Evolutionary conservation across 2,329 filamentous ascomycete species (phyloP).

Genomic region (Fusarium tanahbumbuense): DNA sequence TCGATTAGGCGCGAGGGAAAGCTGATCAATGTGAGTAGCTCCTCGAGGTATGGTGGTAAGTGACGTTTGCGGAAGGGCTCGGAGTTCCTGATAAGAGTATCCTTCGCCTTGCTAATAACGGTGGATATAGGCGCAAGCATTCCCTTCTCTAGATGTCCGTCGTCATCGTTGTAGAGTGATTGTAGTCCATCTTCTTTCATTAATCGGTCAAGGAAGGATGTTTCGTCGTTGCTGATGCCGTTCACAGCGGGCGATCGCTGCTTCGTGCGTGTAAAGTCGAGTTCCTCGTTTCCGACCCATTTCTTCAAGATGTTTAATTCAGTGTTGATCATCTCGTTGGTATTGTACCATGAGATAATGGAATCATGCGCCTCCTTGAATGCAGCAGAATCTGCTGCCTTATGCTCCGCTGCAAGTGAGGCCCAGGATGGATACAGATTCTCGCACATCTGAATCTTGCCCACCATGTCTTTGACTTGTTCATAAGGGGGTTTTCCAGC

Average conservation of each 20-base stretch:
- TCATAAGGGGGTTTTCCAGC: constrained; percentile 87
- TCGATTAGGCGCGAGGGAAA: constrained; percentile 96
- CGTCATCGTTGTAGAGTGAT: constrained; percentile 82
- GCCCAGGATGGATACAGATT: constrained; percentile 84
- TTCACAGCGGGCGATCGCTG: constrained; percentile 72
- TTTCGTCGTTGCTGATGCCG: constrained; percentile 83
- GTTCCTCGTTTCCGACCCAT: constrained; percentile 96
- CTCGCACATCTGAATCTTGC: constrained; percentile 91
- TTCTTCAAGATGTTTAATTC: constrained; percentile 90
- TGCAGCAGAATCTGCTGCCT: constrained; percentile 77
- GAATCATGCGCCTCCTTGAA: constrained; percentile 89
- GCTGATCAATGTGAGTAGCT: constrained; percentile 94
- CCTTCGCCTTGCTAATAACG: constrained; percentile 94
- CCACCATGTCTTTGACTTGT: constrained; percentile 90
- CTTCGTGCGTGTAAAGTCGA: constrained; percentile 86
- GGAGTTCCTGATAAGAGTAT: constrained; percentile 87
- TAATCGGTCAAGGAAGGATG: constrained; percentile 92
- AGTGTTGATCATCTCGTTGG: constrained; percentile 94
- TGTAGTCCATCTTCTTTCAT: constrained; percentile 96
- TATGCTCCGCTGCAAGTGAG: constrained; percentile 79
- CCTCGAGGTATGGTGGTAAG: constrained; percentile 95
- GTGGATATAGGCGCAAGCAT: constrained; percentile 86
- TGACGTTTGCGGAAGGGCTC: constrained; percentile 88
- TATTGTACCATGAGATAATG: constrained; percentile 96
- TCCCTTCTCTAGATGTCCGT: constrained; percentile 66